Conservation (phyloP, 768 basidiomycete genomes). For the Boletus reticuloceps region DNA sequence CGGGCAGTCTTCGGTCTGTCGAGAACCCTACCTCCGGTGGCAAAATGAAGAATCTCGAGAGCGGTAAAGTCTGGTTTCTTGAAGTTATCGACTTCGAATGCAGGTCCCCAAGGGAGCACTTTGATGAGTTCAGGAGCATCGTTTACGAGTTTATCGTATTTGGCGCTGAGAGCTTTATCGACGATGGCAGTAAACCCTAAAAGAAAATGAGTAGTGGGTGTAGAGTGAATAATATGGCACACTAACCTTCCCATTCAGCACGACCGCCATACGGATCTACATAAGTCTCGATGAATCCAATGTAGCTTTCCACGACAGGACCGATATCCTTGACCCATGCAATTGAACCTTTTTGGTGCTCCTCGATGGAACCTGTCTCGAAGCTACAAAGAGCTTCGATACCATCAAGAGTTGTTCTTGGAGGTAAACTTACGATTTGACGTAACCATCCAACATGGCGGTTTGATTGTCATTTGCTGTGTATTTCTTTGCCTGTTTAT, state of each 20-base stretch:
- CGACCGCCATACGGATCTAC: constrained; percentile 90
- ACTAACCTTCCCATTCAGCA: constrained; percentile 86
- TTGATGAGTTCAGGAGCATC: constrained; percentile 78
- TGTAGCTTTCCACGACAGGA: constrained; percentile 85
- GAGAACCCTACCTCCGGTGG: constrained; percentile 64
- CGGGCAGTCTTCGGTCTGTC: neutral
- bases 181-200: constrained; percentile 88
- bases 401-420: neutral
- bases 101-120: constrained; percentile 76
- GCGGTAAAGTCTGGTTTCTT: constrained; percentile 87
- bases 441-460: constrained; percentile 75
- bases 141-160: constrained; percentile 75
- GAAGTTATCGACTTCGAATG: constrained; percentile 70
- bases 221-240: neutral
- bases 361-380: constrained; percentile 71
- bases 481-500: constrained; percentile 63
- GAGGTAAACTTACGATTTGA: constrained; percentile 57
- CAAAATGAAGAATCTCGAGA: constrained; percentile 77
- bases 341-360: constrained; percentile 73
- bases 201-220: neutral
- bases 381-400: constrained; percentile 41
- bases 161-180: constrained; percentile 77
- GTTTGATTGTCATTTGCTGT: constrained; percentile 70
- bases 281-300: constrained; percentile 85
- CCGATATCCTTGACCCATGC: constrained; percentile 87